These are phyloP conservation scores for Arthrobotrys iridis DNA, from an alignment of 2,329 filamentous ascomycete species.

Conservation along the genomic window DNA sequence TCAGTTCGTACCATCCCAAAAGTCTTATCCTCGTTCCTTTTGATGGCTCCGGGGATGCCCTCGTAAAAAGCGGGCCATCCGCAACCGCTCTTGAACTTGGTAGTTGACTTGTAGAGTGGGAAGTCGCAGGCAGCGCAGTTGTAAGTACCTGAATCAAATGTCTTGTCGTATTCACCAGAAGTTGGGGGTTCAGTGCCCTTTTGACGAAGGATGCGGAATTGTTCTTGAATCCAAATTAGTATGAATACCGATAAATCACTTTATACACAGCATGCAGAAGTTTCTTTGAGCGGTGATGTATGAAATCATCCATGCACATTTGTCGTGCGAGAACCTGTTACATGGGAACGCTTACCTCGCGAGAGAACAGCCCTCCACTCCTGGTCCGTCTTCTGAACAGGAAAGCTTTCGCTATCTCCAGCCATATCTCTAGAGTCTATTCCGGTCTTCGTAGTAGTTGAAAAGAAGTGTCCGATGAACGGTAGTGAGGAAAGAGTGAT, in stretches of 20 bases:
- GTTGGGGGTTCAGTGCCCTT: constrained; percentile 88
- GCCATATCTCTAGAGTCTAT: constrained; percentile 62
- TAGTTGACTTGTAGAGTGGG: constrained; percentile 88
- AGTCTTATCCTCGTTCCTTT: constrained; percentile 77
- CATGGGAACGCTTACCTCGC: constrained; percentile 69
- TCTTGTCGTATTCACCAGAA: constrained; percentile 86
- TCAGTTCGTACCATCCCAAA: constrained; percentile 88
- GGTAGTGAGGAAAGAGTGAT: constrained; percentile 33
- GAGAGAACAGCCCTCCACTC: constrained; percentile 91
- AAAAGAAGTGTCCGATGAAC: constrained; percentile 42
- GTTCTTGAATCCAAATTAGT: constrained; percentile 77
- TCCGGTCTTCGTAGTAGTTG: constrained; percentile 20
- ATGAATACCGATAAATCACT: no score
- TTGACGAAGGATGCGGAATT: constrained; percentile 91
- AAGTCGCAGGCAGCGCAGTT: constrained; percentile 85
- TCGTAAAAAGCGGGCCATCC: constrained; percentile 99
- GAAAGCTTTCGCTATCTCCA: constrained; percentile 73
- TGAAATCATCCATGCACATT: not conserved
- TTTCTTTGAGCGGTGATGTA: not conserved
- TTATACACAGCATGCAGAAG: no score
- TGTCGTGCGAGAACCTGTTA: not conserved
- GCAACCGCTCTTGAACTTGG: constrained; percentile 96
- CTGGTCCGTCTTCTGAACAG: constrained; percentile 80
- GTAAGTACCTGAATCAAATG: constrained; percentile 83
- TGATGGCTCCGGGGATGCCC: constrained; percentile 89